Evolutionary conservation across 2,329 filamentous ascomycete species (phyloP), one percentile per base, ranked within the genome.

Genomic region (Rutstroemia sydowiana): DNA sequence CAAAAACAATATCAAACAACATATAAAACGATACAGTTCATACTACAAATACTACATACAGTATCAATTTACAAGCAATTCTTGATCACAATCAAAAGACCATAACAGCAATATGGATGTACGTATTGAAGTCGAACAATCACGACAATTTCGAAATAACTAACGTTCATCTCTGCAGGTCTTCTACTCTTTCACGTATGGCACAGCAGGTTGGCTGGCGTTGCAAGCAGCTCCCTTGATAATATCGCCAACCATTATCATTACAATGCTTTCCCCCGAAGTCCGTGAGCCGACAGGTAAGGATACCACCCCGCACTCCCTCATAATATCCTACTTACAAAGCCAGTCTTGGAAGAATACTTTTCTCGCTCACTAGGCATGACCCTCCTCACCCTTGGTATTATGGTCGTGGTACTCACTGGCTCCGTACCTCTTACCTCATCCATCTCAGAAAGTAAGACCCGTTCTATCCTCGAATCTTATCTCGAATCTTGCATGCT

Each of bases 331-430:
- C 5, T 36, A 34, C 47, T 49, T 57, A 43, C 45, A 44, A 39
- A 20, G 7, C 8, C 23, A 54, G 80, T 70, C 28, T 70, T 85
- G 13, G 84, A 86, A 66, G 68, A 76, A 52, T 86, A 87, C 70
- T 76, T 86, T 63, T 75, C 75, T 44, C 78, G 82, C 36, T 75
- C 71, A 37, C 71, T 84, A 2, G 82, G 81, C 53, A 69, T 86
- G 45, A 67, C 76, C 5, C 70, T 85, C 28, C 66, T 86, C 30
- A 70, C 78, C 4, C 66, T 87, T 51, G 76, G 78, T 13, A 59
- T 76, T 7, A 66, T 85, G 36, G 74, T 73, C 7, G 66, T 84
- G 18, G 71, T 86, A 45, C 71, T 86, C n/a, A 82, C 81, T 0
- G 83, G 82, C 53, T 75, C 76, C 3, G 73, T 87, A 2, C 82